These are phyloP conservation scores for Quercus phellos DNA, from an alignment of 331 rosid species.

Conservation along the genomic window DNA sequence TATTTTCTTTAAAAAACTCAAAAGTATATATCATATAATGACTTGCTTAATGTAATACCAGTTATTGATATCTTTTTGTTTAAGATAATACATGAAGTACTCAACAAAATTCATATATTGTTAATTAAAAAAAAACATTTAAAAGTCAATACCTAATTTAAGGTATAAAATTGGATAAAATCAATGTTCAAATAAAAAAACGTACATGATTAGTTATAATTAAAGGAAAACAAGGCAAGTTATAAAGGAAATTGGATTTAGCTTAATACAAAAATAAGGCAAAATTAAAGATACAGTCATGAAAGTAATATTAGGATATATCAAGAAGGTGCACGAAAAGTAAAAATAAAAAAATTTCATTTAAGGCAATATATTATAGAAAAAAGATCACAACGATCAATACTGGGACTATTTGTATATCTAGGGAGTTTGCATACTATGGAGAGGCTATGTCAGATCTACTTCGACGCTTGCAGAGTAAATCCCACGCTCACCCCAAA, in stretches of 20 bases:
- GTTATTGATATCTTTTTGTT: background rate
- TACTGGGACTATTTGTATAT: too few species aligned
- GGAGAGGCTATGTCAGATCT: too few species aligned
- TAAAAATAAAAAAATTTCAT: background rate
- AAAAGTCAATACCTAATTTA: background rate
- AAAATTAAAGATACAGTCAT: background rate
- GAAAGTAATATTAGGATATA: background rate
- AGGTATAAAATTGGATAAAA: background rate
- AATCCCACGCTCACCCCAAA: too few species aligned
- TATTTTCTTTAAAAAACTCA: background rate
- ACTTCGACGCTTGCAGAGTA: too few species aligned
- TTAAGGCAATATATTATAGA: background rate
- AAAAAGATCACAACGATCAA: background rate
- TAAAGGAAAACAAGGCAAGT: background rate
- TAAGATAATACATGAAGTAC: background rate
- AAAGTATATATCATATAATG: background rate
- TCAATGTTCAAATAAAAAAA: background rate
- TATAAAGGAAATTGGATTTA: background rate
- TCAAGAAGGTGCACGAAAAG: background rate
- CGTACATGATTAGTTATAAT: too few species aligned
- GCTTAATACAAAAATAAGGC: background rate
- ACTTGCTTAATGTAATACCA: background rate
- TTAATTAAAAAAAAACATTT: background rate
- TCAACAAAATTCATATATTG: background rate
- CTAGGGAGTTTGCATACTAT: too few species aligned